Percentiles rank a stretch among this genome's conserved stretches.
Conservation (phyloP, 2,329 filamentous ascomycete genomes). For the Trichoderma polysporum region DNA sequence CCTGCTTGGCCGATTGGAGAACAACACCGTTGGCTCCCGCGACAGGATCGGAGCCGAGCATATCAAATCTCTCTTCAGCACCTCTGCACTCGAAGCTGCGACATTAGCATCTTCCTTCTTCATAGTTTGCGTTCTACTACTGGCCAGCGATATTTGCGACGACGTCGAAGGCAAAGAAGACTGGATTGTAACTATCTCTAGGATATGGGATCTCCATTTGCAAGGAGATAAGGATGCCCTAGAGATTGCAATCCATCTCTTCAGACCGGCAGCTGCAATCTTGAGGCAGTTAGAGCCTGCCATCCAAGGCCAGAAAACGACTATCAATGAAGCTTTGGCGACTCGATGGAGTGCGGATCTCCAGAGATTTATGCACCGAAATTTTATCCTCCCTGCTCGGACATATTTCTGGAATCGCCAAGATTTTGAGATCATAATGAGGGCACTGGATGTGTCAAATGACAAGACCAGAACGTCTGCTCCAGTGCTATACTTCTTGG, state of each 20-base stretch:
- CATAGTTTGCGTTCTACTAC: constrained; percentile 43
- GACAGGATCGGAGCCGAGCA: constrained; percentile 57
- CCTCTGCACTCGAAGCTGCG: constrained; percentile 48
- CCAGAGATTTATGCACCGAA: constrained; percentile 49
- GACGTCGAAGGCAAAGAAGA: constrained; percentile 39
- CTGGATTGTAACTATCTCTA: constrained; percentile 49
- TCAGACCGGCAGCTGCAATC: constrained; percentile 38
- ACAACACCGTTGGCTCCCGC: constrained; percentile 38
- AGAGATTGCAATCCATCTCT: constrained; percentile 51
- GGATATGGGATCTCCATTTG: constrained; percentile 56
- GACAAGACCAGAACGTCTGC: constrained; percentile 38
- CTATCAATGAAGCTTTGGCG: constrained; percentile 25
- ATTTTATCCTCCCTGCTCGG: constrained; percentile 52
- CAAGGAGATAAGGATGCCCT: constrained; percentile 47
- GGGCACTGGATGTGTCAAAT: constrained; percentile 42
- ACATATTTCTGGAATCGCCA: constrained; percentile 46
- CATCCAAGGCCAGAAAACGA: constrained; percentile 22
- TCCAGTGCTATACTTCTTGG: constrained; percentile 48
- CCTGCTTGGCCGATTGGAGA: constrained; percentile 48
- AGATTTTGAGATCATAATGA: constrained; percentile 42
- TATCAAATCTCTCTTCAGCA: constrained; percentile 56
- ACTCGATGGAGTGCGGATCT: constrained; percentile 48
- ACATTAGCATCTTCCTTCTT: constrained; percentile 48
- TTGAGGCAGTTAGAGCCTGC: constrained; percentile 42
- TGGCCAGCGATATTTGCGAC: constrained; percentile 35